A percentile compares a stretch with the other conserved stretches of the same genome.
Conservation (phyloP, 2,329 filamentous ascomycete genomes). For the Hyphodiscus sp. region DNA sequence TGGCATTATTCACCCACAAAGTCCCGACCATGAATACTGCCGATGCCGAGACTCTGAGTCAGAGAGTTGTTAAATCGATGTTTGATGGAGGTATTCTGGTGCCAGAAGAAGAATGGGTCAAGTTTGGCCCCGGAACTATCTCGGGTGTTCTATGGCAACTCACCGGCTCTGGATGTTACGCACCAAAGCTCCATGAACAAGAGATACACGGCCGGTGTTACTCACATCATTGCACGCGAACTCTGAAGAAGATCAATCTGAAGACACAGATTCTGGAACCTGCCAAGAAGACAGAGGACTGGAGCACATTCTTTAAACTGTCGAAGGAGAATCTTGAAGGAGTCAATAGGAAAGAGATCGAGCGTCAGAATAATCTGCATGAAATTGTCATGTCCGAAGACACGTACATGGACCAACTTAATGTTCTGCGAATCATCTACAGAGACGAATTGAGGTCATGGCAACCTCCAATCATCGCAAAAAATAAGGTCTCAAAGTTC, state of each 20-base stretch:
- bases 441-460: slow-evolving; percentile 68
- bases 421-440: slow-evolving; percentile 80
- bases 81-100: slow-evolving; percentile 69
- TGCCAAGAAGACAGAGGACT: slow-evolving; percentile 64
- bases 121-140: slow-evolving; percentile 73
- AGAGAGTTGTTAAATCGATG: slow-evolving; percentile 74
- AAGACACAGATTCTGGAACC: slow-evolving; percentile 66
- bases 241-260: slow-evolving; percentile 88
- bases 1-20: slow-evolving; percentile 86
- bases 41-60: slow-evolving; percentile 83
- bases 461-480: slow-evolving; percentile 74
- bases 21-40: slow-evolving; percentile 98
- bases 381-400: slow-evolving; percentile 95
- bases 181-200: slow-evolving; percentile 65
- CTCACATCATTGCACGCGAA: slow-evolving; percentile 87
- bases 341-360: slow-evolving; percentile 77
- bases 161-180: slow-evolving; percentile 86
- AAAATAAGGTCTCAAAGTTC: slow-evolving; percentile 73
- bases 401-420: slow-evolving; percentile 79
- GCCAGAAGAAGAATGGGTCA: slow-evolving; percentile 95
- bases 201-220: slow-evolving; percentile 76
- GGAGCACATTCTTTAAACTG: slow-evolving; percentile 83
- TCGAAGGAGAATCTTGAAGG: slow-evolving; percentile 68
- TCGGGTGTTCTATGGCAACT: slow-evolving; percentile 92
- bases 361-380: slow-evolving; percentile 88